Percentiles rank a stretch among this genome's conserved stretches.
Conservation (phyloP, 768 basidiomycete genomes). For the Boletus sensibilis region DNA sequence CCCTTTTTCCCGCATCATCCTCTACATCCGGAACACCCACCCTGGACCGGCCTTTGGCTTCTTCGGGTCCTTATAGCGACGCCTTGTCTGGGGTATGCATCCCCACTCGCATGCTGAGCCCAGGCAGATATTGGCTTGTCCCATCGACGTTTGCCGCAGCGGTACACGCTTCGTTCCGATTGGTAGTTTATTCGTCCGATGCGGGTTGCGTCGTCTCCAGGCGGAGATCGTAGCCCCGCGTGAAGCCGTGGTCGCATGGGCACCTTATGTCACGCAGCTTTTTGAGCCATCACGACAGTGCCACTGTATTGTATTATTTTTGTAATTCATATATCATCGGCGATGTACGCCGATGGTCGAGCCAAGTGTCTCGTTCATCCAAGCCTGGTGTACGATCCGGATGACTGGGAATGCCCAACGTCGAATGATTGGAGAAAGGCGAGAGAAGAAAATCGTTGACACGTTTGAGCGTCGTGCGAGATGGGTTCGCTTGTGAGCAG, state of each 20-base stretch:
- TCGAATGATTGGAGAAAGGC: conserved; percentile 4
- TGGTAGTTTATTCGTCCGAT: conserved; percentile 58
- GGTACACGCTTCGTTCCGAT: conserved; percentile 51
- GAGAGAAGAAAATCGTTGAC: conserved; percentile 75
- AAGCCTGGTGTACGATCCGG: background rate
- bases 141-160: conserved; percentile 73
- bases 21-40: conserved; percentile 6
- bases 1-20: conserved; percentile 45
- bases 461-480: conserved; percentile 74
- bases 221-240: background rate
- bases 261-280: background rate
- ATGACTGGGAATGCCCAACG: background rate
- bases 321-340: background rate
- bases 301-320: background rate
- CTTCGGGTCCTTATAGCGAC: conserved; percentile 83
- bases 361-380: background rate
- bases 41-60: conserved; percentile 47
- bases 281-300: background rate
- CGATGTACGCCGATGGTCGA: background rate
- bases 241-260: background rate
- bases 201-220: conserved; percentile 26
- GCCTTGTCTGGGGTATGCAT: conserved; percentile 69
- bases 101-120: conserved; percentile 45
- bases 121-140: conserved; percentile 69
- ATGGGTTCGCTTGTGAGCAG: conserved; percentile 76